Evolutionary conservation across 192 early-diverging fungal species (phyloP), one percentile per base, ranked within the genome.

Genomic region (Martensiomyces pterosporus): DNA sequence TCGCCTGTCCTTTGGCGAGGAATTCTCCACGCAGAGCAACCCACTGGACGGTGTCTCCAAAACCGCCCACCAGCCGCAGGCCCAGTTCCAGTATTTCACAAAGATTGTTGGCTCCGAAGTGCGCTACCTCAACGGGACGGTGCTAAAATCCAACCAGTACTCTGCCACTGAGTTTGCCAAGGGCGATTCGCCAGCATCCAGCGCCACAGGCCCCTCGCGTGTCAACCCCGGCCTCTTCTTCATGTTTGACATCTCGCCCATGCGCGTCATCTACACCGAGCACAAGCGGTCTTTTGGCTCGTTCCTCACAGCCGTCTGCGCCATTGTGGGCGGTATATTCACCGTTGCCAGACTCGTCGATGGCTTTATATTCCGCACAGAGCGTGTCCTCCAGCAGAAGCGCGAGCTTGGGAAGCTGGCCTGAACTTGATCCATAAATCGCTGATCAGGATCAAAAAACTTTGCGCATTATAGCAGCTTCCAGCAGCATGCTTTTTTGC

Each of bases 291-390:
- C 92, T 13, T 85, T 98, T 47, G 78, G 81, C n/a, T 84, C 85
- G 39, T 91, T 98, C 65, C 55, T 98, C 21, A 95, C 93, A 23
- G 83, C 86, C 24, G 71, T 92, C 12, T 93, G 93, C 52, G 92
- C 90, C 10, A 91, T 98, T 47, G 80, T 96, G 2, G 93, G 95
- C 40, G 95, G 93, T 25, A 82, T 98, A 21, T 93, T 89, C 59
- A 96, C 95, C n/a, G 90, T 98, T 6, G 91, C 93, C 7, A 85
- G 93, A 7, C 79, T 98, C 23, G 57, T 96, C 13, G 95, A 98
- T 55, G 75, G 80, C 37, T 71, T 87, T 18, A 77, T 93, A n/a
- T 98, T 89, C 71, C 84, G 81, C n/a, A 85, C 93, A 4, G 88
- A 90, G 52, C 86, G 81, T 49, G 75, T 78, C 3, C 42, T 94